Evolutionary conservation across 1,284 basidiomycete species (phyloP), one percentile per base, ranked within the genome.

Genomic region (Porodaedalea pini): DNA sequence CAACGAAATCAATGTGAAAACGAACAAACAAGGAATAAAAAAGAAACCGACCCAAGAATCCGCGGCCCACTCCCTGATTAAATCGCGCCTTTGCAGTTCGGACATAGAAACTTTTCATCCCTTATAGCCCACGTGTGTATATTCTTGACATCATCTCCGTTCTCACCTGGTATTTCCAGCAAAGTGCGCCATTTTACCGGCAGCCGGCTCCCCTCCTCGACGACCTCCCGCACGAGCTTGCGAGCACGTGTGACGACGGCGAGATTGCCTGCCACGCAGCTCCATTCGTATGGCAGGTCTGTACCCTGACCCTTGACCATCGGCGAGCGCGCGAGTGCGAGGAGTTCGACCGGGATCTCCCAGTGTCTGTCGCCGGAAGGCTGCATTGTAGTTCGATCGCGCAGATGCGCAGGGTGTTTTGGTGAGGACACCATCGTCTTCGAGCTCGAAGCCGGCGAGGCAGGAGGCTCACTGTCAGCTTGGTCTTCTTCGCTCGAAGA

Each of bases 271-370:
- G 39, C 39, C 3, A 60, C 54, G 39, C 47, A 37, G n/a, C 27
- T 29, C 37, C 25, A 32, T 34, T 48, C 41, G 8, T 21, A 32
- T 10, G 58, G 54, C 15, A 58, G 31, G n/a, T 43, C 41, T 10
- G 48, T 40, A 15, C 48, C 58, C 17, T 25, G 25, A 13, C 56
- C 56, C 25, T 45, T 56, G 5, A 54, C 59, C 39, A 60, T 60
- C 5, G 59, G 59, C 19, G 59, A 60, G 23, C 51, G 59, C 2
- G 54, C 54, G 19, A 60, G 43, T 2, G 51, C 32, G 27, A 57
- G 59, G n/a, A 60, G 50, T n/a, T 51, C 32, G 2, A 19, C 10
- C 6, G 54, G 59, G 5, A 60, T 23, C 7, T 40, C 3, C 6
- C 8, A 23, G 37, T 48, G 49, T 8, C 7, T 41, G 40, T 39